These are phyloP conservation scores for Aurifilum marmelostoma DNA, from an alignment of 2,329 filamentous ascomycete genomes.

Conservation along the genomic window DNA sequence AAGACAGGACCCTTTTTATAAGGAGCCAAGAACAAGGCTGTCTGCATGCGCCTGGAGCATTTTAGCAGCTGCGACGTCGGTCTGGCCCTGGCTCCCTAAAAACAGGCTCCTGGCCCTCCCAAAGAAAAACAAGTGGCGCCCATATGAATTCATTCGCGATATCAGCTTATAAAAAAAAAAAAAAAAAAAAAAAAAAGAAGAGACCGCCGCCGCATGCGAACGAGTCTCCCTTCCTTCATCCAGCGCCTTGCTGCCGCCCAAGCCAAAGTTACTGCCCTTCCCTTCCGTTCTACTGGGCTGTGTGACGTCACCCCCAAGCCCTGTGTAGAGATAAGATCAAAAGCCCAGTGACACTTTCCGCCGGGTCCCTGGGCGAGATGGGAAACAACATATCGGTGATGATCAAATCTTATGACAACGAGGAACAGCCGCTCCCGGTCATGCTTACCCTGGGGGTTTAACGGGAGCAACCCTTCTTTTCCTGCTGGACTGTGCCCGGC, in stretches of 20 bases:
- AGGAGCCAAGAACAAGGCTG: background rate
- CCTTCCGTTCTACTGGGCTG: background rate
- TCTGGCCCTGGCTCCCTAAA: background rate
- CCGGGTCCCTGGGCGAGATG: background rate
- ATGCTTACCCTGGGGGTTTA: background rate
- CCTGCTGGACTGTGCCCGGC: background rate
- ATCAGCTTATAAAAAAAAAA: no score
- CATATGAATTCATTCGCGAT: background rate
- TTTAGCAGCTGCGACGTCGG: background rate
- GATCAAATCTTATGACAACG: background rate
- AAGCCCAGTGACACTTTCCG: background rate
- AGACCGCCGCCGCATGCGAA: background rate
- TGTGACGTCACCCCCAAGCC: background rate
- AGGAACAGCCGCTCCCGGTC: background rate
- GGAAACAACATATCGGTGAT: background rate
- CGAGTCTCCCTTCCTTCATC: background rate
- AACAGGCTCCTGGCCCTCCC: background rate
- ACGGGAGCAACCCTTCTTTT: background rate
- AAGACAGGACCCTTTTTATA: slow-evolving; percentile 3
- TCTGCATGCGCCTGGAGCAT: background rate
- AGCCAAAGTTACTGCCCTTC: background rate
- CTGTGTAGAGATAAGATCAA: background rate
- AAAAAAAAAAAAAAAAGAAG: no score
- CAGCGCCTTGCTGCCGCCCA: background rate
- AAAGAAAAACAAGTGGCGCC: background rate